Evolutionary conservation across 2,329 filamentous ascomycete species (phyloP), one percentile per base, ranked within the genome.

Genomic region (Neofusicoccum kwambonambiense): DNA sequence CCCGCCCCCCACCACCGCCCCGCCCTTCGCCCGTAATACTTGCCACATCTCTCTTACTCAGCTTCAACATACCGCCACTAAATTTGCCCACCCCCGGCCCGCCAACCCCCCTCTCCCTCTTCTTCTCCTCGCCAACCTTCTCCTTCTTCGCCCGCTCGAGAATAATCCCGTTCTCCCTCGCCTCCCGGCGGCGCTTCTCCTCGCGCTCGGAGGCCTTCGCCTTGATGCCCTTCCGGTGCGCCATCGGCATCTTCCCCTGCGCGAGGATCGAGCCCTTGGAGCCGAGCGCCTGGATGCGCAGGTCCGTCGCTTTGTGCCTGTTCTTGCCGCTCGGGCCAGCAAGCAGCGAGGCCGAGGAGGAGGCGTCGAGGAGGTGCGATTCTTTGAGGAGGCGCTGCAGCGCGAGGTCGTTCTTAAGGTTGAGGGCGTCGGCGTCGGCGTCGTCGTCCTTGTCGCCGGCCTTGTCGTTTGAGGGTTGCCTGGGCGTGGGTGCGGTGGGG

Each of bases 351-450:
- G 84, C 83, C 3, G 56, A 9, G 3, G 84, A 80, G 64, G 83
- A 80, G 34, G 81, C 80, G 54, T 87, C 85, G 65, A 98, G 87
- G 67, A 98, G 89, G 78, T 97, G 93, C 0, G 93, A 97, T 82
- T 99, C 95, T 70, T 89, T 86, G 65, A 99, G 87, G 45, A 99
- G 87, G 52, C 93, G 89, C 76, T 97, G 94, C 13, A 99, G 87
- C 44, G 92, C 93, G 62, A 97, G 87, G 76, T 98, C 95, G 77
- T 97, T 93, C 75, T 93, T 93, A 17, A 98, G 84, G 67, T 96
- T 90, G 11, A 81, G 77, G 27, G 82, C 77, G n/a, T 65, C 63
- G 68, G 83, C 83, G 60, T 84, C 84, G 73, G 89, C 86, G 72
- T 90, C 86, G 34, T 76, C 79, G 66, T 83, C 78, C 27, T 7